Evolutionary conservation across 441 rosid species (phyloP), one percentile per base, ranked within the genome.

Genomic region (Heliophila coronopifolia): DNA sequence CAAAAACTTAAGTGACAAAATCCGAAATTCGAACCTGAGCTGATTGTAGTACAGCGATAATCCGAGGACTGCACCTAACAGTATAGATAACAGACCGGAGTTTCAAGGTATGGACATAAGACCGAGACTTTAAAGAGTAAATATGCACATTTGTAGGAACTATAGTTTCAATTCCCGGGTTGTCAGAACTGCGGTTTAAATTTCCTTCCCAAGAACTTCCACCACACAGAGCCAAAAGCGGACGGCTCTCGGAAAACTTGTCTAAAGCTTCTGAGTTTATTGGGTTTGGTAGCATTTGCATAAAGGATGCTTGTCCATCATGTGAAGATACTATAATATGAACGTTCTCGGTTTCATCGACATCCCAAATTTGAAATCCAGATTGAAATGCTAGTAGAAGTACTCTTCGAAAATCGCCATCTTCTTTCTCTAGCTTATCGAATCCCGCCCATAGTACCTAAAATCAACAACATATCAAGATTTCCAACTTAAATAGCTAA

Each of bases 331-430:
- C 96, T 31, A 91, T 72, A 54, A 73, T 80, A 30, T 78, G 73
- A 24, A 91, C 90, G 47, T 86, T 82, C 54, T 82, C 82, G 3
- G 83, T 86, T 41, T 84, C 90, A 66, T 91, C 94, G 19, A 84
- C 93, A 70, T 91, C 98, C 96, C 96, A 84, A 59, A 91, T 78
- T 78, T 91, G 96, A 71, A 82, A 91, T 30, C 98, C 98, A 67
- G 90, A 84, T 8, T 60, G 78, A 73, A 82, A 86, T 0, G 88
- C 93, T 9, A 91, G 74, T 27, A 91, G 71, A 15, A 91, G 90
- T 60, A 84, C 82, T 61, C 52, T 82, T 44, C 83, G 74, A 66
- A 60, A 51, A 35, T 40, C 56, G 48, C 63, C 75, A 51, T 50
- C 73, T 31, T 72, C 83, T 60, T 69, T 67, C 64, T 86, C 83